Evolutionary conservation across 352 stramenopile species (phyloP).

Genomic region (Globisporangium middletonii): DNA sequence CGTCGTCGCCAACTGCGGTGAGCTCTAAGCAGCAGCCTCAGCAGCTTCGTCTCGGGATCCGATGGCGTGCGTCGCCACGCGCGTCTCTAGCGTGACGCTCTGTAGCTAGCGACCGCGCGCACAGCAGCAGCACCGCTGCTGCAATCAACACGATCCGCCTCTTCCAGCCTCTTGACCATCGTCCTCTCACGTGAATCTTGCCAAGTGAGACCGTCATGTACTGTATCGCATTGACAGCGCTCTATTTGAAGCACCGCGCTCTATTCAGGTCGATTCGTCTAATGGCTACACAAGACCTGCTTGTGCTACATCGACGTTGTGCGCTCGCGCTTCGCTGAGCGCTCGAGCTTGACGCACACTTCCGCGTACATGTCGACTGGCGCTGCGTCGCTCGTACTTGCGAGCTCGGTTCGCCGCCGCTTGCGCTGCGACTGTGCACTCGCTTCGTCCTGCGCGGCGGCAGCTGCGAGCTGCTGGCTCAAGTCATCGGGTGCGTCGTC

Average conservation of each 20-base stretch:
- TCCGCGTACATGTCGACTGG: background rate
- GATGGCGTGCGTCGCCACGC: background rate
- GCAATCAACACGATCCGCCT: too few species aligned
- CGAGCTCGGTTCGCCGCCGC: constrained; percentile 19
- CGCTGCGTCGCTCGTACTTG: background rate
- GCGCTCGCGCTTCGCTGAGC: background rate
- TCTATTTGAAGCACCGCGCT: too few species aligned
- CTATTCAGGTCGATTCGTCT: too few species aligned
- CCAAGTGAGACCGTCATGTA: too few species aligned
- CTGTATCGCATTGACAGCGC: too few species aligned
- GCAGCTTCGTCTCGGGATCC: background rate
- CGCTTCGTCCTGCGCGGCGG: constrained; percentile 12
- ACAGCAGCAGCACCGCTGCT: too few species aligned
- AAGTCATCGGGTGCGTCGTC: constrained; percentile 41
- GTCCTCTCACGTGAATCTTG: too few species aligned
- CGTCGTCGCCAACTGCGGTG: constrained; percentile 93
- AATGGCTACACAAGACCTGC: too few species aligned
- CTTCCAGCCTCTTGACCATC: too few species aligned
- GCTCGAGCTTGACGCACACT: constrained; percentile 11
- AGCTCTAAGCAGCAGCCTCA: constrained; percentile 61
- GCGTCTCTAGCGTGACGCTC: too few species aligned
- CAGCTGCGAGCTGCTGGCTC: constrained; percentile 23
- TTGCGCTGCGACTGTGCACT: constrained; percentile 19
- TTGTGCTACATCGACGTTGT: background rate
- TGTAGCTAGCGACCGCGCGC: too few species aligned